Evolutionary conservation across 345 rosid genomes (phyloP), one percentile per base, ranked within the genome.

Genomic region (Boechera divaricarpa): DNA sequence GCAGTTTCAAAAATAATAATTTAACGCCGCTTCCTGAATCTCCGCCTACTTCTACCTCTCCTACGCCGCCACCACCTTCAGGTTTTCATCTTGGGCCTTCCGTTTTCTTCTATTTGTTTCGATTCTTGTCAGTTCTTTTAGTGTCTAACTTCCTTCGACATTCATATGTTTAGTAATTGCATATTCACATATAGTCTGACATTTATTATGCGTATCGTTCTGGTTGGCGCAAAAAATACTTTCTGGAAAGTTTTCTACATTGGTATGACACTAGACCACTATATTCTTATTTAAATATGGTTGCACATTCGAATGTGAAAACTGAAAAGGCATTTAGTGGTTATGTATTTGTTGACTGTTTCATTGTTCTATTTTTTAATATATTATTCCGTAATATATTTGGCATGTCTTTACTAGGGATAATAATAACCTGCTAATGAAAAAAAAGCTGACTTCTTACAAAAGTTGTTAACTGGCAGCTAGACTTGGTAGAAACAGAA

Each of bases 11-110:
- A 0, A 63, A 77, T 60, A 94, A 89, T 79, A 4, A 0, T 0
- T 74, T 94, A 2, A 84, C 35, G 1, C 0, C 0, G 5, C 72
- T 21, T 72, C 86, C 82, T 26, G 73, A 62, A 32, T 38, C 92
- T 75, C 89, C 92, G 6, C 88, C 92, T n/a, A 82, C 93, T 74
- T 86, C 93, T 66, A 3, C 69, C 60, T 68, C 92, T 73, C 87
- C 11, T 49, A 49, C 93, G 4, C 2, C 84, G 5, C 5, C 86
- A 45, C 5, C 84, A 57, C 15, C 86, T 61, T 56, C 88, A 74
- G 94, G 94, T 88, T 57, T 76, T 80, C 72, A 39, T 71, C 74
- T 57, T 36, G 62, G 28, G 12, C 51, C 33, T 47, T 73, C 29
- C 39, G 52, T 12, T 58, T 32, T 33, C 35, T 38, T 57, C 42